Evolutionary conservation across 2,329 filamentous ascomycete species (phyloP), one percentile per base, ranked within the genome.

Genomic region (Pseudogymnoascus sp.): DNA sequence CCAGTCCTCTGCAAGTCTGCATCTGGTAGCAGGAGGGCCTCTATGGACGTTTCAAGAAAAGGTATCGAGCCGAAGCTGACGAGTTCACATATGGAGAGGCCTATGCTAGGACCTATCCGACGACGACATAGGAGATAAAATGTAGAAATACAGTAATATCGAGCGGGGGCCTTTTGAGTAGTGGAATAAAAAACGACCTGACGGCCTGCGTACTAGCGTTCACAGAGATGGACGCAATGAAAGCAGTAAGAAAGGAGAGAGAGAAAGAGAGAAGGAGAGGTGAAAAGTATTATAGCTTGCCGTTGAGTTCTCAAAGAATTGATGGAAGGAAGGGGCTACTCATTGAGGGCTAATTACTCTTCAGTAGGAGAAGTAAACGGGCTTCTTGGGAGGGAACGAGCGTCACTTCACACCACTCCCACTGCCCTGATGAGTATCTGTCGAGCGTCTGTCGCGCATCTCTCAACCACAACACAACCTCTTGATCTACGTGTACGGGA

Each of bases 181-280:
- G 50, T 56, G 50, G 28, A 56, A 56, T 56, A 56, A 56, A 56
- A 56, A 33, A 19, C 16, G 50, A 56, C 28, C 28, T 33, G 50
- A 56, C n/a, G n/a, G 50, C 16, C 50, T 33, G 50, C 2, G 50
- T 33, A 14, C 28, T 12, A 33, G 50, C 26, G 28, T n/a, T 33
- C 50, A 56, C 50, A 35, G 10, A 33, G 50, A 33, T 56, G 28
- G 50, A 33, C 50, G 16, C 26, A 56, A 22, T 56, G 28, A 56
- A 56, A 56, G 50, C 16, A 14, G n/a, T n/a, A 22, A 4, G 6
- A 56, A 22, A 35, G n/a, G 50, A 33, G n/a, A 33, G 26, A 56
- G 50, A 56, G 50, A 33, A 35, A 22, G 50, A 56, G 50, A 22
- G 28, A 35, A 33, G 50, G 28, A 16, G 5, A 56, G 22, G 16